Evolutionary conservation across 2,329 filamentous ascomycete species (phyloP), one percentile per base, ranked within the genome.

Genomic region (Xylariaceae sp.): DNA sequence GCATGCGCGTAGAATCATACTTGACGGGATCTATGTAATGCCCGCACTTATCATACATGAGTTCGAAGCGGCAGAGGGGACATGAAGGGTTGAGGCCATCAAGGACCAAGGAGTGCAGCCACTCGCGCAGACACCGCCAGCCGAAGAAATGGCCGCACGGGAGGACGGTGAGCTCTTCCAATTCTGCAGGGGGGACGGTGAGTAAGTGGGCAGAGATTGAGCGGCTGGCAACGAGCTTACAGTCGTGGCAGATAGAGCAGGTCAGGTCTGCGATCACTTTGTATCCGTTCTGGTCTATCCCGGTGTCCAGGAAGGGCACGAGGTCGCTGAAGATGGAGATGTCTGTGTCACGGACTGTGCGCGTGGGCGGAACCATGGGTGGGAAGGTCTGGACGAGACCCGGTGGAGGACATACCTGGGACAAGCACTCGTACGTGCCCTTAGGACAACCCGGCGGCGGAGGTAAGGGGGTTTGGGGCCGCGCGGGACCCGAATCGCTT

Each of bases 131-230:
- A 15, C 67, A 67, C 0, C 6, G 1, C 0, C 11, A 11, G 2
- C 67, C 65, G 34, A 67, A 64, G 15, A 63, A 63, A 18, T 69
- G 68, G 0, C 67, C 67, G 18, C 68, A 69, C 0, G 68, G 67
- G 1, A 69, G 18, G 0, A 69, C 58, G 0, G 56, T n/a, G 2
- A 68, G 52, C 30, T 8, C 13, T 2, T 61, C 55, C 2, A 6
- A 13, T 3, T n/a, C 9, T 1, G 2, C 10, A 8, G 18, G n/a
- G 15, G 2, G 13, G 7, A 2, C 5, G 7, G 4, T 15, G 15
- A 9, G 9, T 45, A 9, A 3, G 50, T 47, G 6, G 62, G 48
- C 1, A 2, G 1, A 3, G 7, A 1, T 1, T 30, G 23, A 4
- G 23, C 4, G 5, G 23, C 23, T 30, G 23, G 63, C 57, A 7